Conservation (phyloP, 83 land plant genomes). For the Thuja plicata region DNA sequence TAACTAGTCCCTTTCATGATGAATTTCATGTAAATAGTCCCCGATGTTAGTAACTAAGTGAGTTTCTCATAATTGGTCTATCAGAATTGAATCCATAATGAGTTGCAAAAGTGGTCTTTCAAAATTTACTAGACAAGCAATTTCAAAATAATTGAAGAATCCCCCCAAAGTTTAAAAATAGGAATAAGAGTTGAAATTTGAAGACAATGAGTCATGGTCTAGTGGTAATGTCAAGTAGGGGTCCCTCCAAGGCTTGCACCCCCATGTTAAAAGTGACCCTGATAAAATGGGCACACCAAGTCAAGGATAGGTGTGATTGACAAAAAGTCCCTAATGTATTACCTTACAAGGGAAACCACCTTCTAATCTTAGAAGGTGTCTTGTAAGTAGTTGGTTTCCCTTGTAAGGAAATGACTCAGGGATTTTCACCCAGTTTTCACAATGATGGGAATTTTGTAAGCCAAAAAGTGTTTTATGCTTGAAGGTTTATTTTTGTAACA, state of each 20-base stretch:
- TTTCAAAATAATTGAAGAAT: background rate
- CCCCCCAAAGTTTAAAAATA: background rate
- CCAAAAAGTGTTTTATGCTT: background rate
- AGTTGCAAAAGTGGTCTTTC: background rate
- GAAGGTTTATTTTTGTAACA: background rate
- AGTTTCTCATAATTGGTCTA: background rate
- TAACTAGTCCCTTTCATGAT: background rate
- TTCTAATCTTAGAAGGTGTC: background rate
- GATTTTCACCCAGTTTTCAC: background rate
- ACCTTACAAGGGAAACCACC: background rate
- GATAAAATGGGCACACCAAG: background rate
- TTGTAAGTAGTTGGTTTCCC: background rate
- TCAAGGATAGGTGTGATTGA: background rate
- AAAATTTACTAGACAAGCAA: background rate
- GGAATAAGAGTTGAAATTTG: background rate
- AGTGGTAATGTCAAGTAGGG: background rate
- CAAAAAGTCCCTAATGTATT: no score
- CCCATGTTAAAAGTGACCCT: background rate
- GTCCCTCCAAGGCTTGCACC: background rate
- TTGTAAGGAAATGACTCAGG: background rate
- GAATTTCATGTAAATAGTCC: background rate
- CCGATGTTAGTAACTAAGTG: background rate
- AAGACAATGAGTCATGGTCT: background rate
- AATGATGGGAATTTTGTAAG: background rate
- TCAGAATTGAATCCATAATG: background rate